Evolutionary conservation across 305 asterid genomes (phyloP).

Genomic region (Coffea humblotiana): DNA sequence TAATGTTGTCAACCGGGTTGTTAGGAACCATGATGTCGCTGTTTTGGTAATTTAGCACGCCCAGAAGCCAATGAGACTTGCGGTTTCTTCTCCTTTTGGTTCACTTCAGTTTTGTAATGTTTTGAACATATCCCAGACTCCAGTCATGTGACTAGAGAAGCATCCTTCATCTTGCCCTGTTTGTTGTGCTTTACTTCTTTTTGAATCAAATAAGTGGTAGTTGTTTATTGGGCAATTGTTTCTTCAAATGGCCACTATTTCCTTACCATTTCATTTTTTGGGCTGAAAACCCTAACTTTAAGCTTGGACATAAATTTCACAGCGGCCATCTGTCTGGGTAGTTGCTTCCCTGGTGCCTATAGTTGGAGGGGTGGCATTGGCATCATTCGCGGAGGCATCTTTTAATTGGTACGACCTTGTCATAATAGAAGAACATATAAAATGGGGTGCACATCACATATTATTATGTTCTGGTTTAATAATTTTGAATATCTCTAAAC

Average conservation of each 20-base stretch:
- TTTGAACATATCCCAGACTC: too few species aligned
- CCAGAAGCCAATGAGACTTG: neutral
- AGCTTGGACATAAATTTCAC: constrained; percentile 35
- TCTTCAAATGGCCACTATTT: neutral
- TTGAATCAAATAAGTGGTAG: too few species aligned
- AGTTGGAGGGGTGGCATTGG: constrained; percentile 89
- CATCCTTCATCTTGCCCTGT: too few species aligned
- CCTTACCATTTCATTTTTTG: neutral
- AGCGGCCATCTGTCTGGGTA: constrained; percentile 81
- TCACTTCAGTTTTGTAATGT: neutral
- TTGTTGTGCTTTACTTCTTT: too few species aligned
- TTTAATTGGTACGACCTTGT: constrained; percentile 66
- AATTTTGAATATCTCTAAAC: constrained; percentile 12
- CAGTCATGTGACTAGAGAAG: too few species aligned
- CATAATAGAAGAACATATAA: neutral
- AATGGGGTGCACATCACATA: neutral
- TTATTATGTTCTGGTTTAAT: constrained; percentile 10
- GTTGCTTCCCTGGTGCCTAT: constrained; percentile 75
- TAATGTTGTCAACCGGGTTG: neutral
- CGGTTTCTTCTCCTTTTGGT: neutral
- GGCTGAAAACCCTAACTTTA: constrained; percentile 29
- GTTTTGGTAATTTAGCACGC: neutral
- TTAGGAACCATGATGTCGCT: neutral
- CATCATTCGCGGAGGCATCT: constrained; percentile 83
- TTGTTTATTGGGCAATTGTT: too few species aligned